A percentile compares a stretch with the other conserved stretches of the same genome.
phyloP scores from a whole-genome alignment of 2,329 filamentous ascomycete species.

The Neofusicoccum sp. region DNA sequence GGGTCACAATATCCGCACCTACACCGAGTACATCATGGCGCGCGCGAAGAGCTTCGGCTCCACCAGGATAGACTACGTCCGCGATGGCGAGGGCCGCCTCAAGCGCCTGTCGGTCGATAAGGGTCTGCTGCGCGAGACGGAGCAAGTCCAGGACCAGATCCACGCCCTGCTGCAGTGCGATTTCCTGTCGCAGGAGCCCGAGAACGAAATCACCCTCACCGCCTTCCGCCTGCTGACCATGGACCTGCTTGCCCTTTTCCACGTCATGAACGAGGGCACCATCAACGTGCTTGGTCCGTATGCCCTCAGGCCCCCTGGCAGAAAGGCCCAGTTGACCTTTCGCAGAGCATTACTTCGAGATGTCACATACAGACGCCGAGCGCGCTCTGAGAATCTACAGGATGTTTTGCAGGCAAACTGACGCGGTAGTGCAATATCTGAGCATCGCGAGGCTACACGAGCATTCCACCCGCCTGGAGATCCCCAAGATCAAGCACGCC shows the following conservation, averaged over 20 bases:
- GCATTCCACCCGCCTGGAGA: conserved; percentile 86
- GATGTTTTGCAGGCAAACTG: conserved; percentile 86
- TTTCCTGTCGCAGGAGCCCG: conserved; percentile 80
- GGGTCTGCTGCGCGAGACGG: conserved; percentile 86
- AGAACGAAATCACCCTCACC: conserved; percentile 95
- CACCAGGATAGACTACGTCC: conserved; percentile 87
- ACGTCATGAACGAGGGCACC: conserved; percentile 92
- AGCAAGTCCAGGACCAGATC: conserved; percentile 85
- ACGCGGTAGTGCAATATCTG: conserved; percentile 87
- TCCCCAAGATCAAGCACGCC: conserved; percentile 95
- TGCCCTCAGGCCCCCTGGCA: background rate
- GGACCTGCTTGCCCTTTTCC: conserved; percentile 85
- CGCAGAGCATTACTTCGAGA: conserved; percentile 93
- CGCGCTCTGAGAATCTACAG: conserved; percentile 90
- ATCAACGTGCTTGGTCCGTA: conserved; percentile 88
- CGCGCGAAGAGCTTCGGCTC: conserved; percentile 79
- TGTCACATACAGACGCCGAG: conserved; percentile 92
- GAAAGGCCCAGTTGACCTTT: conserved; percentile 23
- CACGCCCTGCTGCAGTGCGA: conserved; percentile 84
- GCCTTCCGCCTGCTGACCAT: conserved; percentile 89
- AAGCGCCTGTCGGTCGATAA: conserved; percentile 89
- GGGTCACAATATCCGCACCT: conserved; percentile 89
- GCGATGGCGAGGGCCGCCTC: conserved; percentile 74
- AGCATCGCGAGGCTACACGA: conserved; percentile 85
- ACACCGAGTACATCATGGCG: conserved; percentile 81